phyloP scores from a whole-genome alignment of 2,329 filamentous ascomycete genomes.

The Hypoxylon sp. region DNA sequence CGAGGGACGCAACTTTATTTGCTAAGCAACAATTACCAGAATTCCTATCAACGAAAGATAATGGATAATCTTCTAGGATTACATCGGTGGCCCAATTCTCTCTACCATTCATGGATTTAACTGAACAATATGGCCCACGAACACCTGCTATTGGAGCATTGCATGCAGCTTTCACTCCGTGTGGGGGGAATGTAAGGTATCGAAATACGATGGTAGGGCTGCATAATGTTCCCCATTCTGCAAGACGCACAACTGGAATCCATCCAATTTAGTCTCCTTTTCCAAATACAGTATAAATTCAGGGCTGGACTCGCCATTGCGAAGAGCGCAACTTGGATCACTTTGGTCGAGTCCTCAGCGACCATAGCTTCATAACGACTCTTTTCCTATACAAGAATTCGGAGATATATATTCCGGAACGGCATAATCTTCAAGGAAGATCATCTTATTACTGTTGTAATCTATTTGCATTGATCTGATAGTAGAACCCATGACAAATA shows the following conservation, averaged over 20 bases:
- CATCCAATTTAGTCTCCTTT: constrained; percentile 23
- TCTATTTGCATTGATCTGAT: constrained; percentile 3
- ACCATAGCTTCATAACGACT: constrained; percentile 18
- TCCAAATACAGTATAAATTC: constrained; percentile 22
- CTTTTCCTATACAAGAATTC: constrained; percentile 29
- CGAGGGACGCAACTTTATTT: too few species aligned
- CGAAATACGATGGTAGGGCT: constrained; percentile 31
- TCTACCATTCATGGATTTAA: neutral
- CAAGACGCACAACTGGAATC: constrained; percentile 29
- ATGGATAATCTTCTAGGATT: too few species aligned
- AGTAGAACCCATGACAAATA: constrained; percentile 8
- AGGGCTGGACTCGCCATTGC: neutral
- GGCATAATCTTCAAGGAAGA: constrained; percentile 21
- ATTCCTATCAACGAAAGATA: too few species aligned
- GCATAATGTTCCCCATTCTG: constrained; percentile 36
- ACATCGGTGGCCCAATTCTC: too few species aligned
- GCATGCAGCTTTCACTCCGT: neutral
- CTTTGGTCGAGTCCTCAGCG: constrained; percentile 6
- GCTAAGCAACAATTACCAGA: too few species aligned
- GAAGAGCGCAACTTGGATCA: neutral
- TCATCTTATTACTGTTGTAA: constrained; percentile 15
- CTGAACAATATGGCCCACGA: neutral
- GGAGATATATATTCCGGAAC: constrained; percentile 37
- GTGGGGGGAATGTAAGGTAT: constrained; percentile 6
- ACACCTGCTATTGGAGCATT: too few species aligned